phyloP scores from a whole-genome alignment of 1,139 yeast species.

The Candida labiduridarum region DNA sequence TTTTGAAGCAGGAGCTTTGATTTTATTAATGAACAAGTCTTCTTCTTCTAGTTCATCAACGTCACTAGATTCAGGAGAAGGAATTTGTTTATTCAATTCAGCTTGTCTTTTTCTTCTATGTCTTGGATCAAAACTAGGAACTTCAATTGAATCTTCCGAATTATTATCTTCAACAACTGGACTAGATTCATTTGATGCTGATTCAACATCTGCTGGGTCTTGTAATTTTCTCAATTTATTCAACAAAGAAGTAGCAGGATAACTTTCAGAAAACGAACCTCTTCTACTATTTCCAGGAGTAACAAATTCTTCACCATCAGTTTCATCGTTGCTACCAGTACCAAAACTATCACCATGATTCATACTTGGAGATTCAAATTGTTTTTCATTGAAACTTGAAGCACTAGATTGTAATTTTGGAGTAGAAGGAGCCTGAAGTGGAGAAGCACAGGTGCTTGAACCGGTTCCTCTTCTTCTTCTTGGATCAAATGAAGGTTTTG shows the following conservation, averaged over 20 bases:
- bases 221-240: conserved; percentile 9
- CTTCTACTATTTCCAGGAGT: conserved; percentile 14
- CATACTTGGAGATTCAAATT: conserved; percentile 3
- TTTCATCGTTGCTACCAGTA: conserved; percentile 4
- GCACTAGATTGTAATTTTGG: conserved; percentile 5
- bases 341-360: conserved; percentile 2
- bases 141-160: conserved; percentile 12
- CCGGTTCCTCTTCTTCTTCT: conserved; percentile 15
- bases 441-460: neutral
- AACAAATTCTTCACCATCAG: conserved; percentile 11
- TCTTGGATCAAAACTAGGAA: conserved; percentile 14
- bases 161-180: conserved; percentile 4
- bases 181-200: conserved; percentile 1
- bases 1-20: neutral
- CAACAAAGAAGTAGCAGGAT: conserved; percentile 13
- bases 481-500: conserved; percentile 20
- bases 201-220: conserved; percentile 3
- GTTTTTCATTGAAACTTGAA: neutral
- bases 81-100: conserved; percentile 5
- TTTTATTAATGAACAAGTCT: conserved; percentile 9
- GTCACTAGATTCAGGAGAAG: conserved; percentile 17
- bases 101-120: conserved; percentile 10
- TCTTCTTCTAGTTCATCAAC: conserved; percentile 17
- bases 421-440: neutral
- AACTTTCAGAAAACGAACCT: conserved; percentile 13